These are phyloP conservation scores for Polygonum maritimum DNA, from an alignment of 148 eudicot species.

Conservation along the genomic window DNA sequence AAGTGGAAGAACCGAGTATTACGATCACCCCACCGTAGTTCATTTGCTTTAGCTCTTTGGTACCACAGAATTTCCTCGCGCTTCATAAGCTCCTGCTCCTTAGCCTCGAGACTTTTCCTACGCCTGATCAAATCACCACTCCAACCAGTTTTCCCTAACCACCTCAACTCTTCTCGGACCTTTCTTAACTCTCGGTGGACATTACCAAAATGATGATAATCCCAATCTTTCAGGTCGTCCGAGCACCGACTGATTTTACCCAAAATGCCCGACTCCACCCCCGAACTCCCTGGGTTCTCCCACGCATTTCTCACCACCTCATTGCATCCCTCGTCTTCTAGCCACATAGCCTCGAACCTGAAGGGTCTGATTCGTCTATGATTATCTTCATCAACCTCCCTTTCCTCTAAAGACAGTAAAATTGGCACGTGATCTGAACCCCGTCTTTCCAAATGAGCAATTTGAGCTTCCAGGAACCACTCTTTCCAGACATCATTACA, in stretches of 20 bases:
- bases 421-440: background rate
- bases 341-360: background rate
- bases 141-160: background rate
- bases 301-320: background rate
- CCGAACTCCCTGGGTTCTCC: background rate
- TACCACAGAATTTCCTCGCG: background rate
- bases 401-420: background rate
- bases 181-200: background rate
- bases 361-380: background rate
- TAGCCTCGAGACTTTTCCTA: background rate
- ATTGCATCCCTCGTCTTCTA: background rate
- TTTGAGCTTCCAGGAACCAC: background rate
- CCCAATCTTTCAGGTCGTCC: background rate
- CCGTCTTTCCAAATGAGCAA: background rate
- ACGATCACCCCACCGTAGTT: background rate
- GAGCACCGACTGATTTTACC: background rate
- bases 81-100: background rate
- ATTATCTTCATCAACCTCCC: background rate
- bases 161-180: background rate
- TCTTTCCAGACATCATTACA: background rate
- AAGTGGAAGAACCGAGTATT: background rate
- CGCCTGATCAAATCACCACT: background rate
- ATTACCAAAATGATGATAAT: background rate
- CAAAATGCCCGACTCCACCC: background rate
- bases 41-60: background rate